Conservation (phyloP, 768 basidiomycete genomes). For the Paxillus rubicundulus region DNA sequence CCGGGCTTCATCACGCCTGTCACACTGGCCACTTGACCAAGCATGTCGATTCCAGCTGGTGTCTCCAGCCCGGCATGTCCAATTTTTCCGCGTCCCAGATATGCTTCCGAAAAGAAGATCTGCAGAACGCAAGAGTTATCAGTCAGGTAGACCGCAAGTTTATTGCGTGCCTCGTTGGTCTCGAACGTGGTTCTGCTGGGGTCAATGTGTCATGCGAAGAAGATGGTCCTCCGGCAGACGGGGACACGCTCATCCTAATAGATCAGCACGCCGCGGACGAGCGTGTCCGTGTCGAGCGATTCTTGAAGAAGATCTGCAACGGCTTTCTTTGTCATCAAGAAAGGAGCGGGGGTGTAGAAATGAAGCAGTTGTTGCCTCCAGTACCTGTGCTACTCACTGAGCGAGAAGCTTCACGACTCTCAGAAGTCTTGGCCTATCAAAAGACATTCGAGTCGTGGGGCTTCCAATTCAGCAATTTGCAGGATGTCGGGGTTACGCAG, state of each 20-base stretch:
- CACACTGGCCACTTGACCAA: slow-evolving; percentile 11
- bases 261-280: slow-evolving; percentile 99
- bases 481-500: slow-evolving; percentile 19
- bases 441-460: slow-evolving; percentile 68
- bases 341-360: slow-evolving; percentile 35
- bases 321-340: slow-evolving; percentile 53
- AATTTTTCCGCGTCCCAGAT: slow-evolving; percentile 21
- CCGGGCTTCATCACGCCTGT: slow-evolving; percentile 7
- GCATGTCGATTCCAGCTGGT: slow-evolving; percentile 6
- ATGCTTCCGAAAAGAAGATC: slow-evolving; percentile 50
- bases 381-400: slow-evolving; percentile 62
- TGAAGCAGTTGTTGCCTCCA: slow-evolving; percentile 49
- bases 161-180: slow-evolving; percentile 65
- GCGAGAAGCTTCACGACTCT: slow-evolving; percentile 56
- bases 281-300: slow-evolving; percentile 84
- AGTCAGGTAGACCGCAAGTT: slow-evolving; percentile 92
- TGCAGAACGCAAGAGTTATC: slow-evolving; percentile 59
- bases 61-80: slow-evolving; percentile 12
- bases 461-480: slow-evolving; percentile 48
- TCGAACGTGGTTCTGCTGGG: slow-evolving; percentile 15
- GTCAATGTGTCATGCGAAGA: slow-evolving; percentile 14
- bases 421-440: slow-evolving; percentile 38
- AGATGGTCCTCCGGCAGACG: slow-evolving; percentile 13
- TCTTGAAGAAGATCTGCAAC: slow-evolving; percentile 70
- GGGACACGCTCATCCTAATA: slow-evolving; percentile 62